Evolutionary conservation across 2,329 filamentous ascomycete species (phyloP), one percentile per base, ranked within the genome.

Genomic region (Exophiala bonariae): DNA sequence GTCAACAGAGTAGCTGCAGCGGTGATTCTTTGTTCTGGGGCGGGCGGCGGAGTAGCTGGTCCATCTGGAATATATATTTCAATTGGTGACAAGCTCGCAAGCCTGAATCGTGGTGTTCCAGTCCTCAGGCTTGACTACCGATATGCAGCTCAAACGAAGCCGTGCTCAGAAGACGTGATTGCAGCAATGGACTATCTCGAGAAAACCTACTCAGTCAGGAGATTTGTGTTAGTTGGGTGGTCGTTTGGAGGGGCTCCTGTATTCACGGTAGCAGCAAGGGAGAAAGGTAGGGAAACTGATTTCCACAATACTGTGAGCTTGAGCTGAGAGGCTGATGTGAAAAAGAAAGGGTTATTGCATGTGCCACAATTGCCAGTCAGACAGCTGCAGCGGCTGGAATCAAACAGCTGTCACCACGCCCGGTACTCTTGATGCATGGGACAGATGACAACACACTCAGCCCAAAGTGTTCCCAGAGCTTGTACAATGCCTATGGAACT

Each of bases 211-310:
- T 57, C 52, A 1, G 57, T 67, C 1, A 49, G 47, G n/a, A 59
- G 53, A 18, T 71, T 72, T 53, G 68, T 72, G 4, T 48, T 73
- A 11, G 61, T 71, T 2, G 70, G 71, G 36, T 73, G 69, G 70
- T 69, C 65, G 9, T 72, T 73, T 41, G 68, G 71, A 16, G 66
- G 69, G 4, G 69, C 67, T 16, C 69, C 69, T 1, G 70, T 68
- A 14, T 69, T 71, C 56, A 66, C 63, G 1, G 62, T 66, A 10
- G 69, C 60, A 6, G 65, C 59, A 3, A 26, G 52, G 3, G 42
- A 45, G n/a, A n/a, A 34, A 34, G 32, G 32, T 34, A 18, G 8
- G n/a, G 8, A 9, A 31, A 31, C 28, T 31, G 8, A n/a, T n/a
- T n/a, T n/a, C n/a, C n/a, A n/a, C n/a, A n/a, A n/a, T n/a, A n/a